phyloP scores from a whole-genome alignment of 108 stramenopile genomes.

The Conticribra weissflogii region DNA sequence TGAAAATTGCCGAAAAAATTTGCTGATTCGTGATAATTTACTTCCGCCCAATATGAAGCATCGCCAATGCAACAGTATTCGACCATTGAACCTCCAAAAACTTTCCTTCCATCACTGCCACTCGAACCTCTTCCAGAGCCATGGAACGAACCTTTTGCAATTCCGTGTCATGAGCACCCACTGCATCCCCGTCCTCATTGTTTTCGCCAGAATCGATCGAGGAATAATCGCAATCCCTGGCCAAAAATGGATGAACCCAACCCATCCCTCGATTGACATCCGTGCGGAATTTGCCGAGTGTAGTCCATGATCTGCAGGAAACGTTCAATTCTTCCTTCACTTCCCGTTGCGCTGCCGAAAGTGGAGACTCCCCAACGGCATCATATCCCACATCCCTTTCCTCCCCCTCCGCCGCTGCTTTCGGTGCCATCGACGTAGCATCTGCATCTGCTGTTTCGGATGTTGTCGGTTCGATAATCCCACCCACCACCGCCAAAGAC shows the following conservation, averaged over 20 bases:
- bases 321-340: conserved; percentile 76
- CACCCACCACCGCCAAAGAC: conserved; percentile 77
- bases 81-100: conserved; percentile 88
- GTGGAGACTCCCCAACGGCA: conserved; percentile 65
- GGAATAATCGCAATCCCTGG: conserved; percentile 50
- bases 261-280: conserved; percentile 88
- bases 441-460: too few relatives aligned
- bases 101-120: conserved; percentile 52
- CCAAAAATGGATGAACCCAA: conserved; percentile 71
- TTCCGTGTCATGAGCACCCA: conserved; percentile 79
- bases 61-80: conserved; percentile 74
- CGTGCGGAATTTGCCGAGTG: conserved; percentile 71
- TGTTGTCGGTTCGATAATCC: conserved; percentile 69
- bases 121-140: conserved; percentile 48
- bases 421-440: too few relatives aligned
- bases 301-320: conserved; percentile 51
- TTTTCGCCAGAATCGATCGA: conserved; percentile 5
- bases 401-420: too few relatives aligned
- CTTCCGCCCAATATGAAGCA: conserved; percentile 40
- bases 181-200: conserved; percentile 29
- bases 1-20: too few relatives aligned
- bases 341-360: conserved; percentile 65
- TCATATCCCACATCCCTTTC: too few relatives aligned
- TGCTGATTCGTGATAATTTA: background rate
- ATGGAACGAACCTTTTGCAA: conserved; percentile 57